phyloP scores from a whole-genome alignment of 2,329 filamentous ascomycete species.

The Claviceps quebecensis region DNA sequence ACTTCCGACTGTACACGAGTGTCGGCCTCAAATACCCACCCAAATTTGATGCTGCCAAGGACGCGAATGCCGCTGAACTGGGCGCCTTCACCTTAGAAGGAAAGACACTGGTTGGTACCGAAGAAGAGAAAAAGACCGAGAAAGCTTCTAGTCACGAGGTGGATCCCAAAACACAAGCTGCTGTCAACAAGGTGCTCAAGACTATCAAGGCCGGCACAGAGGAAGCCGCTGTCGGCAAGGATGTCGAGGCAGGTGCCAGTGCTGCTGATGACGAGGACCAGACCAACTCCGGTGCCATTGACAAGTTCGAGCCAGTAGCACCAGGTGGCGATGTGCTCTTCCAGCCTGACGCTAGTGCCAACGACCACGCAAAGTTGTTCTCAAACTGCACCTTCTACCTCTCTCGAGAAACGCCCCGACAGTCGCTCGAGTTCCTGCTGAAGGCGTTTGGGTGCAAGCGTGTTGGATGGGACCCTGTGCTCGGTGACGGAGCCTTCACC shows the following conservation, averaged over 20 bases:
- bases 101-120: constrained; percentile 41
- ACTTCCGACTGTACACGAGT: constrained; percentile 86
- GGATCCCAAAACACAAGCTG: constrained; percentile 48
- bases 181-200: constrained; percentile 54
- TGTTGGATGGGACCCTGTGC: constrained; percentile 83
- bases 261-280: constrained; percentile 22
- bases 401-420: constrained; percentile 82
- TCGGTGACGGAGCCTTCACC: constrained; percentile 87
- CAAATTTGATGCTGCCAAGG: constrained; percentile 76
- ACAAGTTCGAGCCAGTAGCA: constrained; percentile 79
- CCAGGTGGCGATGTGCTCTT: constrained; percentile 74
- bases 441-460: constrained; percentile 91
- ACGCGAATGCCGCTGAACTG: constrained; percentile 80
- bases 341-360: constrained; percentile 57
- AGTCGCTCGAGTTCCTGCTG: constrained; percentile 82
- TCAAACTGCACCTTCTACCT: constrained; percentile 82
- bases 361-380: constrained; percentile 63
- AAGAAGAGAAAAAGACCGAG: constrained; percentile 40
- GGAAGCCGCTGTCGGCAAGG: constrained; percentile 20
- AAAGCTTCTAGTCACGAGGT: constrained; percentile 30
- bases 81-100: constrained; percentile 84
- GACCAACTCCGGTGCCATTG: constrained; percentile 48
- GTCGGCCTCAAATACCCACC: constrained; percentile 89
- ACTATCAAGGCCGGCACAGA: constrained; percentile 46
- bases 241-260: constrained; percentile 22